phyloP scores from a whole-genome alignment of 192 early-diverging fungal species.

The Umbelopsis isabellina region DNA sequence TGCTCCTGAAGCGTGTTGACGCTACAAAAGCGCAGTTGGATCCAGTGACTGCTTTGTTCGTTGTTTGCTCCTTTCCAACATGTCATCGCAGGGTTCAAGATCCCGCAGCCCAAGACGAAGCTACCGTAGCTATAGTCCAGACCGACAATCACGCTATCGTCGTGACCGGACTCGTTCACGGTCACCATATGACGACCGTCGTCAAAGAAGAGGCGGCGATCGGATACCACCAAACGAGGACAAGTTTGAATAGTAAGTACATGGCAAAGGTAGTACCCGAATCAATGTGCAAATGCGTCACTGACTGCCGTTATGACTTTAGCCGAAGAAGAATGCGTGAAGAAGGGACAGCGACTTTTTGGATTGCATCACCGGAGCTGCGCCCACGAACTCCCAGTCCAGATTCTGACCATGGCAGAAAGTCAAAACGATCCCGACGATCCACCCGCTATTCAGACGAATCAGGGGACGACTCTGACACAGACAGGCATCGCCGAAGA shows the following conservation, averaged over 20 bases:
- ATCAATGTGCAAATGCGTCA: too few relatives aligned
- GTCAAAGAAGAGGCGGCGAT: not conserved
- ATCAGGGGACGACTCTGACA: not conserved
- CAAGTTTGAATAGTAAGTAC: constrained; percentile 17
- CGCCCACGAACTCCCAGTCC: constrained; percentile 34
- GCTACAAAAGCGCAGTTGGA: not conserved
- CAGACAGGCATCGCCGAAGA: constrained; percentile 14
- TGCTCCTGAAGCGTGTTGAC: constrained; percentile 1
- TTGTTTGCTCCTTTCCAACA: constrained; percentile 5
- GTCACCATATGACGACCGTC: constrained; percentile 1
- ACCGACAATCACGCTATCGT: not conserved
- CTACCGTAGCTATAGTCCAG: constrained; percentile 7
- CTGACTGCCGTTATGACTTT: not conserved
- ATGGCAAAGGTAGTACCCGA: too few relatives aligned
- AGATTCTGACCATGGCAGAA: constrained; percentile 18
- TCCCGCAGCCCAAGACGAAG: constrained; percentile 15
- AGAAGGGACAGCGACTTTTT: constrained; percentile 38
- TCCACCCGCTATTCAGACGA: constrained; percentile 13
- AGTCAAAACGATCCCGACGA: constrained; percentile 18
- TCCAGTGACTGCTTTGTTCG: constrained; percentile 3
- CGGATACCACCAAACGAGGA: not conserved
- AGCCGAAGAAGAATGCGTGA: constrained; percentile 44
- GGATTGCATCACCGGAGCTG: constrained; percentile 50
- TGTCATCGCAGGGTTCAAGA: constrained; percentile 4
- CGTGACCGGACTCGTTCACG: not conserved